A percentile compares a stretch with the other conserved stretches of the same genome.
phyloP scores from a whole-genome alignment of 257 asterid species.

The Ajuga chamaepitys region DNA sequence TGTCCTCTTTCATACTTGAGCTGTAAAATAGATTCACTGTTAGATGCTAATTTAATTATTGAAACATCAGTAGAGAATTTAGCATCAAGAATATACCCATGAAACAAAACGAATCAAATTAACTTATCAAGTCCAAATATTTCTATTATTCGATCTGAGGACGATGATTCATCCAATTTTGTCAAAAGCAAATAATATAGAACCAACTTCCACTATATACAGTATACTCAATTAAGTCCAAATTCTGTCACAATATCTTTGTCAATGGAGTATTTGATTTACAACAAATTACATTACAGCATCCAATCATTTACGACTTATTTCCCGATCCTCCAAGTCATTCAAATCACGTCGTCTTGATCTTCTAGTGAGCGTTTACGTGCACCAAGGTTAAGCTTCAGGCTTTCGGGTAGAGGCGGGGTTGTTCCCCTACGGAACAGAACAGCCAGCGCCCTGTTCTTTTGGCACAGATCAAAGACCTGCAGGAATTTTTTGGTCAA shows the following conservation, averaged over 20 bases:
- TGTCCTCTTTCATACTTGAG: too few species aligned
- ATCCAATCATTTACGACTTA: neutral
- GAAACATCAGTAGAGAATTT: neutral
- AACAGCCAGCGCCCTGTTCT: constrained; percentile 78
- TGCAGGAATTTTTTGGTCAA: constrained; percentile 18
- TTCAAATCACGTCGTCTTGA: constrained; percentile 35
- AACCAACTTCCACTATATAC: constrained; percentile 22
- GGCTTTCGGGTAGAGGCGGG: constrained; percentile 79
- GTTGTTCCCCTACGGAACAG: constrained; percentile 76
- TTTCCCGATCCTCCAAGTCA: neutral
- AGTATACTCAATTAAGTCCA: constrained; percentile 11
- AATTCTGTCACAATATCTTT: neutral
- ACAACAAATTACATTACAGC: neutral
- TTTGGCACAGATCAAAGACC: constrained; percentile 89
- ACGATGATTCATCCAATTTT: too few species aligned
- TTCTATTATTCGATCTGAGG: neutral
- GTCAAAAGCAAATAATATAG: constrained; percentile 3
- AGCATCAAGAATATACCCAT: neutral
- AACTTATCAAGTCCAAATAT: neutral
- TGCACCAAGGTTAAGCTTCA: constrained; percentile 68
- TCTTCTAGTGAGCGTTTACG: constrained; percentile 89
- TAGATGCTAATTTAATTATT: neutral
- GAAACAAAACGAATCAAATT: neutral
- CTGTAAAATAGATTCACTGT: too few species aligned
- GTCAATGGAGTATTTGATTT: neutral